Percentiles rank a stretch among this genome's conserved stretches.
phyloP scores from a whole-genome alignment of 768 basidiomycete genomes.

The Clavaria fumosa region DNA sequence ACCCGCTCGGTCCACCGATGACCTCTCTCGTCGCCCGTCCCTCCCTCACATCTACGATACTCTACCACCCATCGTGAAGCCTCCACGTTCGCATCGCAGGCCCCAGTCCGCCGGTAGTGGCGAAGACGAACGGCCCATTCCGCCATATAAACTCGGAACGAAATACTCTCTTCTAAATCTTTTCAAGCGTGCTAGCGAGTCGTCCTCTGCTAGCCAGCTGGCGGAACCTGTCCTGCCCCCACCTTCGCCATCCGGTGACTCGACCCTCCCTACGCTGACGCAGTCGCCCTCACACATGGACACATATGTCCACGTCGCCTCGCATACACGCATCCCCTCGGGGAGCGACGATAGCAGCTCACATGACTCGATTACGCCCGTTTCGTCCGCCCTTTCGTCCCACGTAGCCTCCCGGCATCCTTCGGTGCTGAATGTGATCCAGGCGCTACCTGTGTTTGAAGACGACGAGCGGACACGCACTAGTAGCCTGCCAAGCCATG shows the following conservation, averaged over 20 bases:
- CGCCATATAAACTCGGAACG: conserved; percentile 36
- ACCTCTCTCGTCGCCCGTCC: conserved; percentile 35
- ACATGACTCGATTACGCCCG: too few species aligned
- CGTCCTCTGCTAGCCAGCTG: conserved; percentile 14
- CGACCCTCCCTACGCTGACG: too few species aligned
- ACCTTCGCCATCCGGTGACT: conserved; percentile 17
- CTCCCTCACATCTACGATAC: conserved; percentile 36
- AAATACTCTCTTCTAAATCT: conserved; percentile 64
- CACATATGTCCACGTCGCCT: too few species aligned
- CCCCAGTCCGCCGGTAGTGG: conserved; percentile 64
- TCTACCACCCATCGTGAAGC: conserved; percentile 14
- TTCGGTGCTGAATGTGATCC: too few species aligned
- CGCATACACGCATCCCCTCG: too few species aligned
- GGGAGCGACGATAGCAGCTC: too few species aligned
- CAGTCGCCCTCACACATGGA: too few species aligned
- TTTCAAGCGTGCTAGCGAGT: conserved; percentile 33
- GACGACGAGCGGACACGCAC: too few species aligned
- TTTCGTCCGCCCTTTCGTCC: too few species aligned
- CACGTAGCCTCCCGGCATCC: too few species aligned
- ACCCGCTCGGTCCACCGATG: background rate
- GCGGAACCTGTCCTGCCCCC: background rate
- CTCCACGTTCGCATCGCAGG: conserved; percentile 23
- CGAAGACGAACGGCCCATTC: conserved; percentile 20
- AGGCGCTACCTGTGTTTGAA: too few species aligned
- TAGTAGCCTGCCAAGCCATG: too few species aligned